Evolutionary conservation across 345 rosid species (phyloP), one percentile per base, ranked within the genome.

Genomic region (Fremontodendron californicum): DNA sequence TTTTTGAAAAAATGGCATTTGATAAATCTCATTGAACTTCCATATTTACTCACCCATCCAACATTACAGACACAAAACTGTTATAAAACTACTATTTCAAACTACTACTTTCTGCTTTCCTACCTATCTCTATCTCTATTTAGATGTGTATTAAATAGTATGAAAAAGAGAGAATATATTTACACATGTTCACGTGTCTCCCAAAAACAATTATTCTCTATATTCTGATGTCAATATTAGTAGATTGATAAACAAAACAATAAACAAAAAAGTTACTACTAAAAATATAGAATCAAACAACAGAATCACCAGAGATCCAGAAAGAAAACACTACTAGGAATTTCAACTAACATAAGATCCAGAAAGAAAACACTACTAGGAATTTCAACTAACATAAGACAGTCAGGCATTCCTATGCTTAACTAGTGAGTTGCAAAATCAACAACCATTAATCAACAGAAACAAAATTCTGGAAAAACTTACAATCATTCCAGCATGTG

Each of bases 401-500:
- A 9, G 3, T 52, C 10, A 54, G 0, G 12, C 62, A 10, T 39
- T 39, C 7, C 7, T 6, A 39, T 0, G 40, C 40, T 39, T 0
- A 39, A 39, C 40, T 39, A 6, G 43, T 40, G 10, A 40, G 1
- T 40, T 40, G 43, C 43, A 40, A 40, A 40, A 40, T 40, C 9
- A 40, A 40, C 9, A 49, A 18, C 15, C 16, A 10, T 29, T 2
- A 29, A 61, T 61, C 40, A 21, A 40, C 33, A 12, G 16, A 25
- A 67, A 67, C 52, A 23, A n/a, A 25, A 11, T 11, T 40, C 19
- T 21, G 37, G 2, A 4, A 61, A 12, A 13, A 73, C 89, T 81
- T 45, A 84, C 89, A 42, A 83, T 87, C 87, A 83, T 84, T 25
- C 86, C 89, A 1, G 87, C 87, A 51, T 79, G 87, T 1, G 87